These are phyloP conservation scores for Actinomortierella wolfii DNA, from an alignment of 371 early-diverging fungal species.

Conservation along the genomic window DNA sequence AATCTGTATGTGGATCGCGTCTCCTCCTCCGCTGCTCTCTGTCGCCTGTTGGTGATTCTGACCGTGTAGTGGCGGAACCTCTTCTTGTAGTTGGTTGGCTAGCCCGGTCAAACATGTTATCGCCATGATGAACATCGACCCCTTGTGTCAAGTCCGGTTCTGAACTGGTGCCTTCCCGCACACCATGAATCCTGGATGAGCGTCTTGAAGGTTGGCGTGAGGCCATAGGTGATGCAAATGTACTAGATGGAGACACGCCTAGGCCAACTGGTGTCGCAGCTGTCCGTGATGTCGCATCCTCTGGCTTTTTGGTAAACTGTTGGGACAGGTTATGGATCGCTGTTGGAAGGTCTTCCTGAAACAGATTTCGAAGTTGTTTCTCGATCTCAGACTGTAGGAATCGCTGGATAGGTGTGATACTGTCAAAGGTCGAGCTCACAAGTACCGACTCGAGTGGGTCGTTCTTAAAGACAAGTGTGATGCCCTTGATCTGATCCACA, in stretches of 20 bases:
- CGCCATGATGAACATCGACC: conserved; percentile 24
- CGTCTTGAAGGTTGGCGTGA: conserved; percentile 39
- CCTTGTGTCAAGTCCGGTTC: conserved; percentile 43
- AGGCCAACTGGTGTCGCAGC: conserved; percentile 16
- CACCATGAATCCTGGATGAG: conserved; percentile 21
- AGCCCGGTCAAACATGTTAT: conserved; percentile 11
- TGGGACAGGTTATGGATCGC: conserved; percentile 91
- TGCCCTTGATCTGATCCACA: conserved; percentile 88
- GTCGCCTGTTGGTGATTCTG: conserved; percentile 25
- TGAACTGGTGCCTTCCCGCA: conserved; percentile 24
- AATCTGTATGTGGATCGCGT: conserved; percentile 35
- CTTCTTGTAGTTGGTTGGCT: conserved; percentile 25
- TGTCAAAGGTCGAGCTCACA: conserved; percentile 94
- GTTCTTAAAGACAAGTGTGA: conserved; percentile 95
- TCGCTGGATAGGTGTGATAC: conserved; percentile 79
- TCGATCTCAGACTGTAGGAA: conserved; percentile 94
- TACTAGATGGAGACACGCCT: conserved; percentile 3
- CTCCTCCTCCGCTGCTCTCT: conserved; percentile 7
- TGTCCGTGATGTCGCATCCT: conserved; percentile 30
- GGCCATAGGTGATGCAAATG: conserved; percentile 36
- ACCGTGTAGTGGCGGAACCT: conserved; percentile 42
- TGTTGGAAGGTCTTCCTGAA: conserved; percentile 91
- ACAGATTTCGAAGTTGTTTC: conserved; percentile 81
- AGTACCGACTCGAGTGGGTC: conserved; percentile 93
- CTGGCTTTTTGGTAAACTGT: conserved; percentile 46